phyloP scores from a whole-genome alignment of 2,329 filamentous ascomycete genomes.

The Aspergillus quadricinctus region DNA sequence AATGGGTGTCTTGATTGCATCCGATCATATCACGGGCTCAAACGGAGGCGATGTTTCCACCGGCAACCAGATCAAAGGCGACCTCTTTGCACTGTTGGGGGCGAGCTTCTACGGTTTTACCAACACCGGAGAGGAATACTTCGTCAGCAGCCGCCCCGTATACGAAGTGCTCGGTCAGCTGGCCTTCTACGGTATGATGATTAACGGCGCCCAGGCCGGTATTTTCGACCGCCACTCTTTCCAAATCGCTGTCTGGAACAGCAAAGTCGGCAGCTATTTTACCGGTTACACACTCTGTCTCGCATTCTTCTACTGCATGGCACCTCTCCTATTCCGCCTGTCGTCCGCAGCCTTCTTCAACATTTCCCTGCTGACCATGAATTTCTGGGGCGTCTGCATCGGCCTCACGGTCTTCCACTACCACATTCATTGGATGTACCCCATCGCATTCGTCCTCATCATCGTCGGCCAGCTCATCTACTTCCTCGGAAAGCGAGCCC shows the following conservation, averaged over 20 bases:
- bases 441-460: slow-evolving; percentile 91
- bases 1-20: slow-evolving; percentile 79
- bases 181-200: slow-evolving; percentile 79
- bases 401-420: slow-evolving; percentile 81
- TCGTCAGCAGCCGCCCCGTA: slow-evolving; percentile 78
- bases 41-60: slow-evolving; percentile 59
- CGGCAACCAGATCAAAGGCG: slow-evolving; percentile 77
- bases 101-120: slow-evolving; percentile 86
- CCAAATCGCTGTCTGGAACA: slow-evolving; percentile 59
- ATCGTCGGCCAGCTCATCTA: slow-evolving; percentile 81
- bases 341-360: slow-evolving; percentile 93
- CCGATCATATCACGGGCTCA: slow-evolving; percentile 73
- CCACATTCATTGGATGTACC: slow-evolving; percentile 82
- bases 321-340: slow-evolving; percentile 83
- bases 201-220: slow-evolving; percentile 84
- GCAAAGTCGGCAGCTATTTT: slow-evolving; percentile 71
- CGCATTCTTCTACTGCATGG: slow-evolving; percentile 79
- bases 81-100: slow-evolving; percentile 84
- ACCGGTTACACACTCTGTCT: slow-evolving; percentile 85
- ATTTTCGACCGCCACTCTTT: slow-evolving; percentile 86
- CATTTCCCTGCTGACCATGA: slow-evolving; percentile 86
- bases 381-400: slow-evolving; percentile 96
- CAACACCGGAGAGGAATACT: slow-evolving; percentile 92
- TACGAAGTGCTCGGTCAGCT: slow-evolving; percentile 94
- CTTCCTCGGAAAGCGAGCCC: slow-evolving; percentile 73